Base-by-base conservation (phyloP, 768 basidiomycete species). In the Phanerochaete sordida region DNA sequence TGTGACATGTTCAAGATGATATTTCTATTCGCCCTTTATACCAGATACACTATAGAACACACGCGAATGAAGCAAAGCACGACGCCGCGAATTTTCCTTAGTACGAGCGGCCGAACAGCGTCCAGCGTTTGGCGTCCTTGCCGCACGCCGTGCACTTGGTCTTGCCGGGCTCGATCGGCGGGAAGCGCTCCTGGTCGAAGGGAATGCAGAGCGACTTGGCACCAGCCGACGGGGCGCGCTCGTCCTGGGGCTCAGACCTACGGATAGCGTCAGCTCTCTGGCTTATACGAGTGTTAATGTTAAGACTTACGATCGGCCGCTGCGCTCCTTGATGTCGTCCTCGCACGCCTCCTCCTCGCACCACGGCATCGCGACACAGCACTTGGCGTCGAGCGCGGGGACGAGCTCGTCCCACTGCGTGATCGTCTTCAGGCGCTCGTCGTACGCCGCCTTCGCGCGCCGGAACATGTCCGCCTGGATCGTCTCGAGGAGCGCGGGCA, bases 171-270 rank as follows among this genome's bases (percentile, higher is more conserved):
- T 89, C 87, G 72, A 96, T 91, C 31, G 84, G 76, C 6, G 85
- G 79, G 85, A 88, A 98, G 37, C 82, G 84, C 2, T 77, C 80
- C 75, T 98, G 97, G 67, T 98, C 91, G 72, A 95, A 95, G 4
- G 97, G 97, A 76, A 98, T 98, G 66, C 89, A 90, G 3, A 99
- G 86, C 0, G 93, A 93, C 73, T 99, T 99, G 60, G 97, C 97
- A 53, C 97, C 97, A 13, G 97, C 95, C 16, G 94, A 95, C 0
- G 97, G 97, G 19, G 95, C 96, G 31, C 93, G 91, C 71, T 94
- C 94, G 69, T 99, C 97, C 66, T 88, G 87, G 4, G 86, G 90
- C 72, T 95, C 93, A 61, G 90, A 81, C 63, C 90, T 94, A 65
- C 60, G 47, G 59, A 61, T 57, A 27, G n/a, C 26, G 24, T 26